phyloP scores from a whole-genome alignment of 2,329 filamentous ascomycete genomes.

The Macrophomina tecta region DNA sequence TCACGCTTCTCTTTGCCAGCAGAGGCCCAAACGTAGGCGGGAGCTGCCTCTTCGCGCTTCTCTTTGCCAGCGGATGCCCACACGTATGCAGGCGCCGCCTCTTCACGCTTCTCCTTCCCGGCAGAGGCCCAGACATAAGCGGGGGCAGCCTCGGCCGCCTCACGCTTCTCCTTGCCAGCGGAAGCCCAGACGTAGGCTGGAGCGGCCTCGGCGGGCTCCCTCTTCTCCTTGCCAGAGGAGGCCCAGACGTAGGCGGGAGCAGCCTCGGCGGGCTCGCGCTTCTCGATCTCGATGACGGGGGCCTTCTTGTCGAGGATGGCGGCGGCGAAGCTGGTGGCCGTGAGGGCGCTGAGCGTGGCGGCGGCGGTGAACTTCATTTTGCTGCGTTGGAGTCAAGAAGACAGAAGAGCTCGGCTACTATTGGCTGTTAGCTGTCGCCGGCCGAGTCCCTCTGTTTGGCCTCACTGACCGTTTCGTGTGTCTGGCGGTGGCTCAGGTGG shows the following conservation, averaged over 20 bases:
- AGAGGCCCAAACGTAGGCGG: background rate
- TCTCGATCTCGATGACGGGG: slow-evolving; percentile 4
- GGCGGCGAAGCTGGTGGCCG: background rate
- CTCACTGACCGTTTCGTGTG: too few species aligned
- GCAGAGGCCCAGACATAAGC: background rate
- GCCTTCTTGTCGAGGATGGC: background rate
- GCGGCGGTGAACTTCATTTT: slow-evolving; percentile 8
- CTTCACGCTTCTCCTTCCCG: background rate
- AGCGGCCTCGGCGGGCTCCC: background rate
- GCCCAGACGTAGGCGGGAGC: background rate
- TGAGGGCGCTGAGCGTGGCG: slow-evolving; percentile 5
- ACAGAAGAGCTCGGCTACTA: background rate
- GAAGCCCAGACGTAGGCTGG: too few species aligned
- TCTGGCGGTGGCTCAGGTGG: too few species aligned
- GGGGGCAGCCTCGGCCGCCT: background rate
- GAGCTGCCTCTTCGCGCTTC: background rate
- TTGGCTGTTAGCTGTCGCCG: background rate
- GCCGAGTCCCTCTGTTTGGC: too few species aligned
- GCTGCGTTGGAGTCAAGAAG: background rate
- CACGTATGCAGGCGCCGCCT: background rate
- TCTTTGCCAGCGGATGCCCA: background rate
- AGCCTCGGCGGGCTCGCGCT: background rate
- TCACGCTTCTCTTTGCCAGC: background rate
- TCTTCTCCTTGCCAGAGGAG: background rate
- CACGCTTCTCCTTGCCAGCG: too few species aligned